Percentiles rank a stretch among this genome's conserved stretches.
Evolutionary conservation across 805 yeast genomes (phyloP).

Genomic region (Groenewaldozyma salmanticensis): DNA sequence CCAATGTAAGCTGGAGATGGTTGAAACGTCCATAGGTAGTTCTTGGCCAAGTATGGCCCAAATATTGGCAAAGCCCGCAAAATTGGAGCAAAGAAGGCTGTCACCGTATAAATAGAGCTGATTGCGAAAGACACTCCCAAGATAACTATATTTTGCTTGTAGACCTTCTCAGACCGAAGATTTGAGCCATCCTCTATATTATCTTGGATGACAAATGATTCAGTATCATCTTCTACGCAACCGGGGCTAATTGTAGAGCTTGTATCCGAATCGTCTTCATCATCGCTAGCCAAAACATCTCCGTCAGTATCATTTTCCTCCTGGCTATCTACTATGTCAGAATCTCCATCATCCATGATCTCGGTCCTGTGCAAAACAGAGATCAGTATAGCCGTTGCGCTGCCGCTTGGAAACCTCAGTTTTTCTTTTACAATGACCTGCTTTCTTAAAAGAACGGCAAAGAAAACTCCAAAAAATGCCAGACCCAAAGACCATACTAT

Average conservation of each 20-base stretch:
- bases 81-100: constrained; percentile 64
- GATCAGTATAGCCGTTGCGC: constrained; percentile 90
- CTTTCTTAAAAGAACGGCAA: constrained; percentile 78
- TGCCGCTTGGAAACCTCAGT: constrained; percentile 88
- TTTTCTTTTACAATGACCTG: constrained; percentile 85
- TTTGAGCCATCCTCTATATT: constrained; percentile 5
- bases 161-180: constrained; percentile 16
- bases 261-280: constrained; percentile 13
- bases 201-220: constrained; percentile 9
- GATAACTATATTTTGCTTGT: constrained; percentile 46
- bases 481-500: constrained; percentile 77
- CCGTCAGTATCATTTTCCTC: constrained; percentile 12
- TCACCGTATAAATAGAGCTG: constrained; percentile 64
- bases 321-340: constrained; percentile 1
- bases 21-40: constrained; percentile 78
- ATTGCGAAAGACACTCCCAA: constrained; percentile 51
- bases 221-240: constrained; percentile 6
- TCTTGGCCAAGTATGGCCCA: constrained; percentile 50
- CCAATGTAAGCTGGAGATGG: constrained; percentile 97
- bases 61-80: constrained; percentile 64
- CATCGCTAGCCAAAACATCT: constrained; percentile 11
- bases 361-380: constrained; percentile 65
- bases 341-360: constrained; percentile 2
- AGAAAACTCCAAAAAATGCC: constrained; percentile 91
- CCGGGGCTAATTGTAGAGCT: too few species aligned